phyloP scores from a whole-genome alignment of 2,329 filamentous ascomycete genomes.

The Microdochium trichocladiopsis region DNA sequence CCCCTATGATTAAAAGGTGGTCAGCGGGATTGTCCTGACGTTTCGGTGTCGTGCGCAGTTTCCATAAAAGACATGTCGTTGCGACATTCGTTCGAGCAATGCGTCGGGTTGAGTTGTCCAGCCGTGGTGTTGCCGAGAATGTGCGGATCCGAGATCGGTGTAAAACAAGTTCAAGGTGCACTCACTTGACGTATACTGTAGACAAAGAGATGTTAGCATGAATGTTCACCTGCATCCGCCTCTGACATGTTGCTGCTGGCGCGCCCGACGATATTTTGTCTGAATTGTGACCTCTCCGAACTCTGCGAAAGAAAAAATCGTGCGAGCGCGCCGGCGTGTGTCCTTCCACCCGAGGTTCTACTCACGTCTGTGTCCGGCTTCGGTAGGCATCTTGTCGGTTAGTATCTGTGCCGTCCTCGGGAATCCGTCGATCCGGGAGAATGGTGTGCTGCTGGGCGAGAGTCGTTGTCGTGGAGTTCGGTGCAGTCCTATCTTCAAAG shows the following conservation, averaged over 20 bases:
- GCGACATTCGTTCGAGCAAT: too few relatives aligned
- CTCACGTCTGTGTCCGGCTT: constrained; percentile 85
- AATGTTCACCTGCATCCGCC: not conserved
- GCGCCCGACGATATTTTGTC: not conserved
- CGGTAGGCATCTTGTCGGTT: constrained; percentile 76
- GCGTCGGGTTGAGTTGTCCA: not conserved
- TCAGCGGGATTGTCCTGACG: not conserved
- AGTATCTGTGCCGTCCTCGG: constrained; percentile 37
- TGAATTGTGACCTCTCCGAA: constrained; percentile 19
- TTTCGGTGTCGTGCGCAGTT: too few relatives aligned
- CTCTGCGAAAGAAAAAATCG: not conserved
- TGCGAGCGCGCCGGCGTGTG: not conserved
- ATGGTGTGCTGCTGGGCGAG: constrained; percentile 33
- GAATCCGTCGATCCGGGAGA: constrained; percentile 38
- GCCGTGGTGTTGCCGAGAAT: not conserved
- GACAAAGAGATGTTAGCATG: constrained; percentile 16
- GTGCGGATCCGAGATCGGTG: not conserved
- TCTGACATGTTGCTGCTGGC: not conserved
- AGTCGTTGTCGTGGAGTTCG: constrained; percentile 22
- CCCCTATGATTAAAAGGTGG: constrained; percentile 54
- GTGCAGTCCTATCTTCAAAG: not conserved
- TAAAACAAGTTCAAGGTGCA: constrained; percentile 20
- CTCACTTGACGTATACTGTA: constrained; percentile 86
- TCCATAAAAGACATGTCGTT: too few relatives aligned
- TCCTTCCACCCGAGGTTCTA: constrained; percentile 18